Base-by-base conservation (phyloP, 371 early-diverging fungal species). In the Mortierella sp. region DNA sequence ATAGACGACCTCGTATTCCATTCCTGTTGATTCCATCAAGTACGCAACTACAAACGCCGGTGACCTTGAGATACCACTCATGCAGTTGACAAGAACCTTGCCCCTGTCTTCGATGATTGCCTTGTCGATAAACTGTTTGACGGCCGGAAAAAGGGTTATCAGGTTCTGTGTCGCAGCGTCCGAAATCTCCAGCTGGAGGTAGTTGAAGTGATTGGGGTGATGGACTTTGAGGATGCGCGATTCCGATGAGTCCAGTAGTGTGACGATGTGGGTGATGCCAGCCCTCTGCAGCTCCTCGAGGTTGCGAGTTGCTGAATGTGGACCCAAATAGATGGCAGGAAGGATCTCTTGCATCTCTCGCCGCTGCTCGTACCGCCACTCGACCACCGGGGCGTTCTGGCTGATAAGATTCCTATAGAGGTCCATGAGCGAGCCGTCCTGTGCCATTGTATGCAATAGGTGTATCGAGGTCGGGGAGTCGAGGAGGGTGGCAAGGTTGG, bases 1-100 rank as follows among this genome's bases (percentile, higher is more conserved):
- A 59, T 90, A 93, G 0, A 95, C 93, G 25, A 86, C 82, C n/a
- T 81, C 72, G 51, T 90, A 93, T 43, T 85, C 85, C 70, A 89
- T 66, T 3, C 83, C 74, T 60, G 87, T 86, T 0, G 81, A 80
- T 58, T 90, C 91, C 93, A 96, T 96, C 48, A 94, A 69, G 74
- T 93, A 96, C 5, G 95, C 95, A 28, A 94, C 87, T 0, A 94
- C 92, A 79, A 96, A 92, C n/a, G 92, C 85, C 3, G 96, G 93
- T 45, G 91, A 89, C 55, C 95, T 84, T 0, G 92, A 91, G 68
- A 96, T 90, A 6, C 95, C 96, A 21, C 90, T 92, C 77, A 90
- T 93, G 73, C 95, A 95, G 55, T 92, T 93, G 25, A 94, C 91
- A 1, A 96, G 78, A 0, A 94, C 90, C 34, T 83, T 87, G 8